Conservation (phyloP, 208 protist species). For the Leishmania arabica region DNA sequence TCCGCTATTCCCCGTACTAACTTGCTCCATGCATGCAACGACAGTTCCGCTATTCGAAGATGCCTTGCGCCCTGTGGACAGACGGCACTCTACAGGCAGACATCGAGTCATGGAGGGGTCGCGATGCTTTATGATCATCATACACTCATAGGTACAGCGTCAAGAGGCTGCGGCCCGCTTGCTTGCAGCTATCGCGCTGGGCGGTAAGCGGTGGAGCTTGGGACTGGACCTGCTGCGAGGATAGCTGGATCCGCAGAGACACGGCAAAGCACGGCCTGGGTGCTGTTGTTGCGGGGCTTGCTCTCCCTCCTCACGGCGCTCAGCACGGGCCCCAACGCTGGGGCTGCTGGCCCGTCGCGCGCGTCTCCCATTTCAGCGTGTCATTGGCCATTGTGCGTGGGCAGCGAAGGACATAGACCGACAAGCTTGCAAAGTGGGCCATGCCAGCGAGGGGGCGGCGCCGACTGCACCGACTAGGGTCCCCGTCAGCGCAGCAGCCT, state of each 20-base stretch:
- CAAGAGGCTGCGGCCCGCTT: background rate
- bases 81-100: background rate
- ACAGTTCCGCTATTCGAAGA: background rate
- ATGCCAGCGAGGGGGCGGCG: background rate
- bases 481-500: too few species aligned
- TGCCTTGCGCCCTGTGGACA: background rate
- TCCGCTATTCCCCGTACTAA: background rate
- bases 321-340: background rate
- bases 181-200: background rate
- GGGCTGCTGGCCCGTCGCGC: too few species aligned
- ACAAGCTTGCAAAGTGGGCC: too few species aligned
- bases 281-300: background rate
- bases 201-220: background rate
- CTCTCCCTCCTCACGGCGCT: background rate
- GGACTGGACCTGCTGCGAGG: background rate
- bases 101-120: background rate
- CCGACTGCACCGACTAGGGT: too few species aligned
- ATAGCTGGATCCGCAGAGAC: background rate
- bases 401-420: too few species aligned
- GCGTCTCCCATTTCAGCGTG: too few species aligned
- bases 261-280: background rate
- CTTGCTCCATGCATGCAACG: background rate
- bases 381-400: too few species aligned
- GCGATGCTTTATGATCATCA: background rate
- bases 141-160: background rate